These are phyloP conservation scores for Limtongia smithiae DNA, from an alignment of 805 yeast genomes.

Conservation along the genomic window DNA sequence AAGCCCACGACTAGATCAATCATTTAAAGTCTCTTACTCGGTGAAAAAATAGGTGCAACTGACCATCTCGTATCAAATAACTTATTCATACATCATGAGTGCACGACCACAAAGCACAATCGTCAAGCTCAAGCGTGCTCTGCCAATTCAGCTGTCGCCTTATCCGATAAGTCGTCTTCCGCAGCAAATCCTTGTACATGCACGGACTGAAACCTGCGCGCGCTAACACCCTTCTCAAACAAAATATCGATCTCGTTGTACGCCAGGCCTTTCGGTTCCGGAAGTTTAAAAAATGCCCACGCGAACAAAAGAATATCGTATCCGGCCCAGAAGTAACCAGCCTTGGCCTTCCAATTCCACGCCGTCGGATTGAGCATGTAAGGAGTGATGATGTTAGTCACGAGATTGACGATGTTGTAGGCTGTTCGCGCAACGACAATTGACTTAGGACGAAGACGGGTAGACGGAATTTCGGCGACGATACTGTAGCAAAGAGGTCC, in stretches of 20 bases:
- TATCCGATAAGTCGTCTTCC: too few species aligned
- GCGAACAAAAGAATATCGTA: slow-evolving; percentile 36
- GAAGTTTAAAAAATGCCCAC: slow-evolving; percentile 52
- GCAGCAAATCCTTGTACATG: neutral
- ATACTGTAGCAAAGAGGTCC: slow-evolving; percentile 46
- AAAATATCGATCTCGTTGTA: slow-evolving; percentile 58
- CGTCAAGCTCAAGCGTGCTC: too few species aligned
- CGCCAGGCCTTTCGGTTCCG: slow-evolving; percentile 58
- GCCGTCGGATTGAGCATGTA: slow-evolving; percentile 49
- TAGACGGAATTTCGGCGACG: slow-evolving; percentile 44
- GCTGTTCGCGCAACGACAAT: slow-evolving; percentile 43
- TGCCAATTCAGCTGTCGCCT: too few species aligned
- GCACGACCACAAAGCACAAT: too few species aligned
- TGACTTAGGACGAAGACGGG: slow-evolving; percentile 44
- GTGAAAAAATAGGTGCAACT: too few species aligned
- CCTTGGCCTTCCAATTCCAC: slow-evolving; percentile 32
- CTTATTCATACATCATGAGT: too few species aligned
- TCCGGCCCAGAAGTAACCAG: slow-evolving; percentile 37
- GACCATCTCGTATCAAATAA: too few species aligned
- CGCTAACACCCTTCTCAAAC: slow-evolving; percentile 40
- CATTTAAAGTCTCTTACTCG: too few species aligned
- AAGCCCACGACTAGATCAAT: too few species aligned
- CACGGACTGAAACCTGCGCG: slow-evolving; percentile 31
- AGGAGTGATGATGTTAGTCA: slow-evolving; percentile 37
- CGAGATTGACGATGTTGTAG: slow-evolving; percentile 29